These are phyloP conservation scores for Geoglossum cookeanum DNA, from an alignment of 2,329 filamentous ascomycete genomes.

Conservation along the genomic window DNA sequence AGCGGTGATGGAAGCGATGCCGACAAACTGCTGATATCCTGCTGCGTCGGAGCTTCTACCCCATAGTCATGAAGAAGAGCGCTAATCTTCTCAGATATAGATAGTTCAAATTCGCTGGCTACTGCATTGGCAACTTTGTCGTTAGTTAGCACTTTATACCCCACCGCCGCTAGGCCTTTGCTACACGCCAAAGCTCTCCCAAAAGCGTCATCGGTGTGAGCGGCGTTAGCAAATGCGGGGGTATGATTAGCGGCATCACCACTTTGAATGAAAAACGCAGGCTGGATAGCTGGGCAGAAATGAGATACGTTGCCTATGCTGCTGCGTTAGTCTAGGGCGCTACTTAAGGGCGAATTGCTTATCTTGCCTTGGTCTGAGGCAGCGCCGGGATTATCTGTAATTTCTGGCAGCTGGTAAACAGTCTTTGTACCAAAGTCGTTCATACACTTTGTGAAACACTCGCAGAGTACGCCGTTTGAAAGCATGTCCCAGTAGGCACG, in stretches of 20 bases:
- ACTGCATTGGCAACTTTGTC: conserved; percentile 24
- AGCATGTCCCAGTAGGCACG: not conserved
- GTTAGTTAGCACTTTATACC: conserved; percentile 27
- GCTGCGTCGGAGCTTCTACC: not conserved
- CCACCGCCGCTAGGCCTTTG: conserved; percentile 30
- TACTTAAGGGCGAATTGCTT: conserved; percentile 7
- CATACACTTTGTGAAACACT: conserved; percentile 5
- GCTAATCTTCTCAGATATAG: not conserved
- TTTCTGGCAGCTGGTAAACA: conserved; percentile 4
- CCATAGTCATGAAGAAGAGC: not conserved
- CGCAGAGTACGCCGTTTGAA: conserved; percentile 4
- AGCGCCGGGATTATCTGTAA: conserved; percentile 6
- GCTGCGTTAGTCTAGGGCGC: conserved; percentile 6
- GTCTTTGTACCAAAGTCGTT: conserved; percentile 5
- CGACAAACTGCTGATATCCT: conserved; percentile 1
- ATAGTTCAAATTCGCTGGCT: not conserved
- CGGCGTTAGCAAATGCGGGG: conserved; percentile 30
- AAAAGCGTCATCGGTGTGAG: conserved; percentile 30
- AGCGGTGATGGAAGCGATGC: conserved; percentile 1
- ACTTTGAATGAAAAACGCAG: conserved; percentile 25
- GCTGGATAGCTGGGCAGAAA: conserved; percentile 19
- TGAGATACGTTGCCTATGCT: conserved; percentile 27
- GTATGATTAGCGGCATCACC: conserved; percentile 32
- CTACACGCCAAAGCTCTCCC: conserved; percentile 27
- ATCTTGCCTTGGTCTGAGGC: conserved; percentile 7